phyloP scores from a whole-genome alignment of 805 yeast genomes.

The Pichia membranifaciens region DNA sequence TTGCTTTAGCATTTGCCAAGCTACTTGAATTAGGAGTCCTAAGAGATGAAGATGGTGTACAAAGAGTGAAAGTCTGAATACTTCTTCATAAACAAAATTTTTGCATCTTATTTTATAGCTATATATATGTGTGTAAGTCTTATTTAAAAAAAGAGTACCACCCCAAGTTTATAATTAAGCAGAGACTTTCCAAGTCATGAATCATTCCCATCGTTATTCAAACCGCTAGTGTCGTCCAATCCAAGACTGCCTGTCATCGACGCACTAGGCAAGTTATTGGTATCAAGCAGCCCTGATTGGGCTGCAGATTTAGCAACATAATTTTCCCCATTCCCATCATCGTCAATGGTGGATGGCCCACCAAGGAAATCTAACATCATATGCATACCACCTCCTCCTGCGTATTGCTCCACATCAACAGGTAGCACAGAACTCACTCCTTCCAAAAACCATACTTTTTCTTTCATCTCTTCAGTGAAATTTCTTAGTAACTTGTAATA shows the following conservation, averaged over 20 bases:
- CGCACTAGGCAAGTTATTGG: conserved; percentile 53
- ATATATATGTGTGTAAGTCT: not conserved
- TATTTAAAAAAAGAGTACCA: not conserved
- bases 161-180: not conserved
- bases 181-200: not conserved
- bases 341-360: conserved; percentile 41
- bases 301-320: conserved; percentile 41
- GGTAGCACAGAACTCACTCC: conserved; percentile 87
- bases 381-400: conserved; percentile 89
- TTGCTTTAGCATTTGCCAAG: conserved; percentile 61
- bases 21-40: conserved; percentile 44
- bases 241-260: conserved; percentile 39
- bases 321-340: conserved; percentile 30
- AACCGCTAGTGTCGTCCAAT: conserved; percentile 45
- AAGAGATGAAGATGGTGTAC: conserved; percentile 30
- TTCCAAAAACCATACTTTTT: conserved; percentile 88
- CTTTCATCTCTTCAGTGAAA: conserved; percentile 82
- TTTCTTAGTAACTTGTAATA: conserved; percentile 77
- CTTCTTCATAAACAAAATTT: not conserved
- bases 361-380: conserved; percentile 87
- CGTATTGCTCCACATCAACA: conserved; percentile 83
- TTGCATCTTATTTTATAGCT: not conserved
- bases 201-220: conserved; percentile 11
- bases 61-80: conserved; percentile 23
- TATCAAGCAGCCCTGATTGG: conserved; percentile 43